Evolutionary conservation across 441 rosid genomes (phyloP).

Genomic region (Adansonia grandidieri): DNA sequence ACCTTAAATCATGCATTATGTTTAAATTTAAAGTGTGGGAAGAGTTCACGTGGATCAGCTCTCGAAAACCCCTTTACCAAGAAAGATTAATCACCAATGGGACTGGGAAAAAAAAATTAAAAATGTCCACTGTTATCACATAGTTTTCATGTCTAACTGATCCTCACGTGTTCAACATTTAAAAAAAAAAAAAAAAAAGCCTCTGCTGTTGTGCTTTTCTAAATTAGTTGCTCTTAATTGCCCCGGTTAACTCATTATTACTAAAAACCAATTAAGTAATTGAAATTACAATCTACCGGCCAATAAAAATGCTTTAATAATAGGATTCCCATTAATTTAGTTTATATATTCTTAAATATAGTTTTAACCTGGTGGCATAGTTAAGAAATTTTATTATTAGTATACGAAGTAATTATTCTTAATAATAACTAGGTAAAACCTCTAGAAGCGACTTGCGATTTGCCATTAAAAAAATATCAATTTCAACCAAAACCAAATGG

Average conservation of each 20-base stretch:
- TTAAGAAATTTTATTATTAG: too few species aligned
- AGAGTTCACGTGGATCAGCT: slow-evolving; percentile 2
- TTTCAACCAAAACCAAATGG: background rate
- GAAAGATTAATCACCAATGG: background rate
- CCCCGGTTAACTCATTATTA: slow-evolving; percentile 9
- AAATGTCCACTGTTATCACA: background rate
- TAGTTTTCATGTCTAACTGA: background rate
- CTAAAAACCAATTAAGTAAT: background rate
- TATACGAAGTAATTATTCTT: too few species aligned
- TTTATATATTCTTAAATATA: too few species aligned
- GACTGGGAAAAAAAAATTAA: background rate
- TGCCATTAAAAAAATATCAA: slow-evolving; percentile 3
- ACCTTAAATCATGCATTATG: background rate
- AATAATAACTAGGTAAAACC: too few species aligned
- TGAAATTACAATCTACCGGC: too few species aligned
- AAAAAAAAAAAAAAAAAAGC: too few species aligned
- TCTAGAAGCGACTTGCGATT: too few species aligned
- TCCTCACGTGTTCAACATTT: background rate
- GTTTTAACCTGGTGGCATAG: too few species aligned
- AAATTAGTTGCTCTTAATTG: background rate
- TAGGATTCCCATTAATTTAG: too few species aligned
- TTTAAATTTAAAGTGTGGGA: background rate
- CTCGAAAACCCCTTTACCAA: background rate
- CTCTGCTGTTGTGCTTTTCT: background rate
- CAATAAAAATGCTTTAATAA: too few species aligned